phyloP scores from a whole-genome alignment of 805 yeast genomes.

The Starmerella bombicola region DNA sequence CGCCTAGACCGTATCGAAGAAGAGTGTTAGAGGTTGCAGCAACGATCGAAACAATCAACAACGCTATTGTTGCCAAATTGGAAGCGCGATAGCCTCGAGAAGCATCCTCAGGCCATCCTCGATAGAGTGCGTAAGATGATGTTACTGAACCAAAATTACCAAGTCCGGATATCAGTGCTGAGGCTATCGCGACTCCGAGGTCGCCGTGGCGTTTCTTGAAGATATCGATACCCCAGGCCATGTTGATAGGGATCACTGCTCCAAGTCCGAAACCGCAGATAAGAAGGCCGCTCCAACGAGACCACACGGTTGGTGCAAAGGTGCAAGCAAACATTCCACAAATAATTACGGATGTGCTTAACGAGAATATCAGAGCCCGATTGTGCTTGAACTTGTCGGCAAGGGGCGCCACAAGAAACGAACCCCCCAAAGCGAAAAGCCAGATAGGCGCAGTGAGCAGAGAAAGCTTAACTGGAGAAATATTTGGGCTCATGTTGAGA shows the following conservation, averaged over 20 bases:
- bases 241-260: constrained; percentile 78
- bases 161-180: constrained; percentile 77
- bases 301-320: constrained; percentile 62
- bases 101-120: constrained; percentile 76
- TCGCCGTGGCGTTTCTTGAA: constrained; percentile 63
- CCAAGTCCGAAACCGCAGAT: constrained; percentile 82
- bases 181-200: constrained; percentile 69
- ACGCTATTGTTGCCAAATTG: constrained; percentile 72
- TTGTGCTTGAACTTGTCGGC: constrained; percentile 54
- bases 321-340: constrained; percentile 66
- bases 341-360: constrained; percentile 54
- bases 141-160: constrained; percentile 80
- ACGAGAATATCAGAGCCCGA: constrained; percentile 51
- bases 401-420: constrained; percentile 61
- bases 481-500: constrained; percentile 45
- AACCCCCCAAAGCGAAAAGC: constrained; percentile 72
- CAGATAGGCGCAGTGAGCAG: constrained; percentile 80
- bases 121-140: constrained; percentile 72
- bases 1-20: constrained; percentile 30
- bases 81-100: constrained; percentile 50
- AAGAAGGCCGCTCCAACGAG: constrained; percentile 63
- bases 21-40: constrained; percentile 32
- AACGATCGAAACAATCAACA: constrained; percentile 61
- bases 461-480: constrained; percentile 57
- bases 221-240: constrained; percentile 73